These are phyloP conservation scores for Paspalum notatum DNA, from an alignment of 176 grass and related monocot genomes.

Conservation along the genomic window DNA sequence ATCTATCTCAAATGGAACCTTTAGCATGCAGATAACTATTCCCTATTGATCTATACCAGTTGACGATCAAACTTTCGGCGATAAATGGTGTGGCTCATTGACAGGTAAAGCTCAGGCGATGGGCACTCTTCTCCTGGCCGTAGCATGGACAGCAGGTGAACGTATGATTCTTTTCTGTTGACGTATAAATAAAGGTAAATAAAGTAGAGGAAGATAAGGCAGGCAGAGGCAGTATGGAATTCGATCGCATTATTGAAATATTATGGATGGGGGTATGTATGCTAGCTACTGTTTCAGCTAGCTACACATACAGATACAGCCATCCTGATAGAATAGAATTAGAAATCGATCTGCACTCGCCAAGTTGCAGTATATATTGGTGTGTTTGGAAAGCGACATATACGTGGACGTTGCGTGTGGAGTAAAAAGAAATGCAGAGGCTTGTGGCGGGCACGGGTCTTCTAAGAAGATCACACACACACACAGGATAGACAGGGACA, in stretches of 20 bases:
- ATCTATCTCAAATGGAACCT: constrained; percentile 32
- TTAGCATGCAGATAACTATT: constrained; percentile 30
- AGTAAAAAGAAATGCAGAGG: constrained; percentile 26
- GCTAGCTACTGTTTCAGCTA: too few species aligned
- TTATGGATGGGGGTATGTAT: background rate
- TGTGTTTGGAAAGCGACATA: too few species aligned
- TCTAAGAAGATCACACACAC: constrained; percentile 2
- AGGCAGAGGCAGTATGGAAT: background rate
- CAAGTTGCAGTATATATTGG: constrained; percentile 28
- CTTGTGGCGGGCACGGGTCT: constrained; percentile 57
- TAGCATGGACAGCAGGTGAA: background rate
- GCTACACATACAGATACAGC: too few species aligned
- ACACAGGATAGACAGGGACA: background rate
- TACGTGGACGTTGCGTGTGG: constrained; percentile 22
- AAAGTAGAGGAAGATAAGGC: constrained; percentile 29
- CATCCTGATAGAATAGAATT: constrained; percentile 32
- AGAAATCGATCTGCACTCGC: constrained; percentile 19
- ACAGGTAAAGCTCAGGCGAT: constrained; percentile 5
- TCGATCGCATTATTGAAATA: too few species aligned
- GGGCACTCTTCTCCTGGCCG: background rate
- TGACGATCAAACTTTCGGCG: constrained; percentile 36
- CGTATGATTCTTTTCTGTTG: background rate
- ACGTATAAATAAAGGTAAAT: background rate
- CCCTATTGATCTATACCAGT: background rate
- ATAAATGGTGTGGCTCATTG: constrained; percentile 20